Evolutionary conservation across 495 filamentous ascomycete genomes (phyloP), one percentile per base, ranked within the genome.

Genomic region (Lasiosphaeris hirsuta): DNA sequence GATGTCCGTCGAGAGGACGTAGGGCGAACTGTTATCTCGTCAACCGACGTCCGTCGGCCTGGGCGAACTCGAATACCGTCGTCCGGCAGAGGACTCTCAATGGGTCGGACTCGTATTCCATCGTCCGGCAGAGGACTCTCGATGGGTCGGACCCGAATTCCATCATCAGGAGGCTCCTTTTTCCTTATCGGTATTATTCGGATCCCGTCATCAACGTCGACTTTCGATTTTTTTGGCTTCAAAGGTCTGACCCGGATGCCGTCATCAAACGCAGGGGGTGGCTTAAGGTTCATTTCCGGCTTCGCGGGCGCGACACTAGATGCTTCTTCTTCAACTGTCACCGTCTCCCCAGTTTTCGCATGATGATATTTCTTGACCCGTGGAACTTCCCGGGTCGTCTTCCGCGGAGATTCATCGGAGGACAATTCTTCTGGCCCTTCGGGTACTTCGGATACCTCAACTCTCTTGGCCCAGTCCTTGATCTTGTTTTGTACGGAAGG

Each of bases 401-500:
- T 40, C 15, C 36, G 40, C 3, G 53, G 41, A 11, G 53, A 38
- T 15, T 46, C 41, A 38, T 37, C 4, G 52, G 61, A 9, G 51
- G 51, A 6, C 70, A 30, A 2, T 2, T 30, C 23, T 30, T 30
- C 23, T 2, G 23, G 23, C 23, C 2, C 23, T 30, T 30, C 23
- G 23, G 23, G 23, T 30, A 30, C 57, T 15, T 73, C 69, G 1
- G 72, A 69, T 0, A 71, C 40, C 49, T 78, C 77, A 6, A 79
- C 74, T 48, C 68, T 68, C 44, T 60, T 71, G 0, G 74, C 78
- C 81, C 81, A 83, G 40, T 81, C 78, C 53, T 75, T 69, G 18
- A 83, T 75, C 59, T 81, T 82, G 57, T 67, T 75, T 18, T 76
- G 69, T 6, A 80, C 65, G 0, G 78, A 63, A 6, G 79, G 79